These are phyloP conservation scores for Abrus precatorius DNA, from an alignment of 306 rosid genomes.

Conservation along the genomic window DNA sequence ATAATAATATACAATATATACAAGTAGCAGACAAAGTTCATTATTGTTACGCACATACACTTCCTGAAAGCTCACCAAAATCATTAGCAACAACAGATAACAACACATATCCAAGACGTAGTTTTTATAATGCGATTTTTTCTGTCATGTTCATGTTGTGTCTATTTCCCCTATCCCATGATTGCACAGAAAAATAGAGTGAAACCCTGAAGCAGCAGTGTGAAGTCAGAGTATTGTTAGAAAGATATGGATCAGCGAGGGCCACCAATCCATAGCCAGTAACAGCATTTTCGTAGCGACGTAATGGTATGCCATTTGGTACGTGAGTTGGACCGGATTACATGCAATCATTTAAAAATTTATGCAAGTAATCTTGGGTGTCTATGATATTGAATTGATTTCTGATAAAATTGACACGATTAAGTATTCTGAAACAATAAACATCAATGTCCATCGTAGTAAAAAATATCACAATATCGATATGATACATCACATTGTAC, in stretches of 20 bases:
- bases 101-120: neutral
- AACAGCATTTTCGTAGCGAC: constrained; percentile 1
- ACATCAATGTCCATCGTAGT: neutral
- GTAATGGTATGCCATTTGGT: neutral
- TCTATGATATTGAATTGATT: too few species aligned
- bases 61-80: too few species aligned
- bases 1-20: too few species aligned
- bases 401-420: too few species aligned
- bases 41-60: too few species aligned
- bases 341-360: too few species aligned
- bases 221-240: constrained; percentile 8
- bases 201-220: constrained; percentile 15
- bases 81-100: too few species aligned
- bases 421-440: too few species aligned
- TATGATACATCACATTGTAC: constrained; percentile 44
- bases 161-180: neutral
- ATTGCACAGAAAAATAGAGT: constrained; percentile 21
- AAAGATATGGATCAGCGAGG: constrained; percentile 1
- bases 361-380: too few species aligned
- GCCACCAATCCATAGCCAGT: constrained; percentile 37
- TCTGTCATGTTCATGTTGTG: neutral
- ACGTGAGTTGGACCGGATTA: too few species aligned
- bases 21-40: too few species aligned
- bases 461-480: constrained; percentile 48
- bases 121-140: constrained; percentile 22